Conservation (phyloP, 164 flowering plant species). For the Tetrastigma voinierianum region DNA sequence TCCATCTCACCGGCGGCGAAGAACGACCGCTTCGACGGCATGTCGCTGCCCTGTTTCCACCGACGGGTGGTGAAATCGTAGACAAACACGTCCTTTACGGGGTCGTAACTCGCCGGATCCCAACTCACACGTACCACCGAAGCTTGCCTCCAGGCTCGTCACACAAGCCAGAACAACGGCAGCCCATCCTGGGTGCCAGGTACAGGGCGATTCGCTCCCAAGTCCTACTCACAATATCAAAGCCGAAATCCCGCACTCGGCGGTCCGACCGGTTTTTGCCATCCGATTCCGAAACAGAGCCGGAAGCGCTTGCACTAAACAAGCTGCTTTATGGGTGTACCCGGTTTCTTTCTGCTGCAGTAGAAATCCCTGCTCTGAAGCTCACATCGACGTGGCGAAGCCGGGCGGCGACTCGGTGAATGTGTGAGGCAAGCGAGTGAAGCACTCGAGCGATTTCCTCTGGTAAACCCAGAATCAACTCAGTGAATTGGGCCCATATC, state of each 20-base stretch:
- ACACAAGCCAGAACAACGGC: constrained; percentile 74
- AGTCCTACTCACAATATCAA: constrained; percentile 32
- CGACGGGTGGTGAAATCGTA: constrained; percentile 52
- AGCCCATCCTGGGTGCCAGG: constrained; percentile 51
- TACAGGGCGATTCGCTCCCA: constrained; percentile 60
- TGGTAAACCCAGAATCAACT: constrained; percentile 60
- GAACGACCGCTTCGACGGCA: constrained; percentile 68
- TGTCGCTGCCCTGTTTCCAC: constrained; percentile 56
- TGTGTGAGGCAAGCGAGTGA: constrained; percentile 52
- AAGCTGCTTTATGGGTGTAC: constrained; percentile 41
- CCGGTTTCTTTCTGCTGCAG: constrained; percentile 40
- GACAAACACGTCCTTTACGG: constrained; percentile 52
- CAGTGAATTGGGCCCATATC: constrained; percentile 13
- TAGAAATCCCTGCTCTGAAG: constrained; percentile 44
- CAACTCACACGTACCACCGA: constrained; percentile 79
- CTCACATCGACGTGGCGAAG: constrained; percentile 52
- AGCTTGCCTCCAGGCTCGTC: constrained; percentile 48
- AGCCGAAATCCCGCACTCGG: constrained; percentile 48
- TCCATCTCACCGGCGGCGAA: constrained; percentile 47
- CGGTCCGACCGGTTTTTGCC: constrained; percentile 22
- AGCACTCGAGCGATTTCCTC: constrained; percentile 67
- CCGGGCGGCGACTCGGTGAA: constrained; percentile 36
- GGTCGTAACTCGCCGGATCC: constrained; percentile 63
- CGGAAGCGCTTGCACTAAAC: constrained; percentile 41
- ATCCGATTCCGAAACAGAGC: neutral